Conservation (phyloP, 495 filamentous ascomycete species). For the Daldinia childiae region DNA sequence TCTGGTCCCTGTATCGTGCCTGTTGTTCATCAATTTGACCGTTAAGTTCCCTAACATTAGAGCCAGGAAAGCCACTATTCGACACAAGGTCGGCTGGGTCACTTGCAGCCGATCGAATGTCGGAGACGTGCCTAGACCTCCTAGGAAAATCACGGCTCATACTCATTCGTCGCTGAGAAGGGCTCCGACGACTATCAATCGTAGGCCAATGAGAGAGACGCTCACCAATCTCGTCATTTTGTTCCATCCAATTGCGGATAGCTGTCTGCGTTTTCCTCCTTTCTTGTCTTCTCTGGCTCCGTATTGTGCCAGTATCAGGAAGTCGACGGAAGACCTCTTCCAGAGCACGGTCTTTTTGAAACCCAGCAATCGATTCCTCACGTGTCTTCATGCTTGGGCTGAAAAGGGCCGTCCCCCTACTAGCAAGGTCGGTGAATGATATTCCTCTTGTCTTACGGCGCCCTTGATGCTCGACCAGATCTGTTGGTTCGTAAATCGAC, state of each 20-base stretch:
- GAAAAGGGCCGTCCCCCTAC: slow-evolving; percentile 64
- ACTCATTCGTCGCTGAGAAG: slow-evolving; percentile 55
- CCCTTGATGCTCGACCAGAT: slow-evolving; percentile 66
- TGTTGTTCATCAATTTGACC: slow-evolving; percentile 45
- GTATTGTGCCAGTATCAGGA: slow-evolving; percentile 54
- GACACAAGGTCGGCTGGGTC: slow-evolving; percentile 64
- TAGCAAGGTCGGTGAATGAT: slow-evolving; percentile 64
- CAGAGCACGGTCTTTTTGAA: slow-evolving; percentile 87
- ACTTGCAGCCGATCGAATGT: slow-evolving; percentile 62
- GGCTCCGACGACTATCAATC: slow-evolving; percentile 54
- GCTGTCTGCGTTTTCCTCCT: slow-evolving; percentile 75
- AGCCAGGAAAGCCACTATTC: slow-evolving; percentile 51
- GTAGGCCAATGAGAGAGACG: slow-evolving; percentile 64
- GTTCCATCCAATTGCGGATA: slow-evolving; percentile 88
- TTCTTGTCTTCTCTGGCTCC: slow-evolving; percentile 63
- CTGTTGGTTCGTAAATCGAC: slow-evolving; percentile 76
- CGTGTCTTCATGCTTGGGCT: slow-evolving; percentile 74
- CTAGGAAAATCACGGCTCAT: slow-evolving; percentile 54
- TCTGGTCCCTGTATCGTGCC: slow-evolving; percentile 59
- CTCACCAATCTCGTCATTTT: slow-evolving; percentile 68
- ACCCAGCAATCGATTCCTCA: slow-evolving; percentile 83
- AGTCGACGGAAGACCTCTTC: slow-evolving; percentile 85
- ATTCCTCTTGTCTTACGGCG: slow-evolving; percentile 53
- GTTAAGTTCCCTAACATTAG: slow-evolving; percentile 35
- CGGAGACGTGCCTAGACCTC: slow-evolving; percentile 55